These are phyloP conservation scores for Lodderomyces oxycetoniae DNA, from an alignment of 1,139 yeast species.

Conservation along the genomic window DNA sequence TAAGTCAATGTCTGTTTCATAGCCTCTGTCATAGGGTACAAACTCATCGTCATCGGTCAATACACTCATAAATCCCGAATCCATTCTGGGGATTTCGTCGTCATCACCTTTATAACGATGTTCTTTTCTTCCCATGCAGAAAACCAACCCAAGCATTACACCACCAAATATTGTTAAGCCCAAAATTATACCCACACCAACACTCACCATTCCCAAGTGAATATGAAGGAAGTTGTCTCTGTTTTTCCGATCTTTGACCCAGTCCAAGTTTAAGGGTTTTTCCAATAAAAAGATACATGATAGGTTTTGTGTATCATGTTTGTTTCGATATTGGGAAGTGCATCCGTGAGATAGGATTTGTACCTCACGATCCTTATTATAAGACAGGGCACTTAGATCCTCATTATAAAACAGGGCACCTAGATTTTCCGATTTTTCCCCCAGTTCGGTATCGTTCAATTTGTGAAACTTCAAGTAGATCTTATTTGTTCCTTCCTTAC, in stretches of 20 bases:
- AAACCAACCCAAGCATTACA: conserved; percentile 25
- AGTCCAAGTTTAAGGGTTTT: conserved; percentile 48
- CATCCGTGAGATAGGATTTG: conserved; percentile 66
- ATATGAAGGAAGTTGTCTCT: conserved; percentile 45
- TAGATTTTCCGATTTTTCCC: conserved; percentile 17
- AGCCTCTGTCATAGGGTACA: conserved; percentile 33
- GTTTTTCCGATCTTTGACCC: conserved; percentile 46
- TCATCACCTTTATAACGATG: conserved; percentile 6
- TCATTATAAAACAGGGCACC: conserved; percentile 32
- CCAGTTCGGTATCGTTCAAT: conserved; percentile 8
- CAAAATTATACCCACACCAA: conserved; percentile 59
- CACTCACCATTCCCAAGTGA: conserved; percentile 60
- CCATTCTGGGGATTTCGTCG: conserved; percentile 18
- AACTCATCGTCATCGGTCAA: conserved; percentile 27
- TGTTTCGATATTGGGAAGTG: conserved; percentile 32
- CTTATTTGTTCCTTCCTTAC: conserved; percentile 37
- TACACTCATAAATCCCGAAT: conserved; percentile 38
- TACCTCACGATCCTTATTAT: conserved; percentile 59
- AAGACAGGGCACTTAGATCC: conserved; percentile 40
- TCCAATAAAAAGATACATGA: conserved; percentile 72
- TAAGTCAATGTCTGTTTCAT: conserved; percentile 44
- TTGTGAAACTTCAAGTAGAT: conserved; percentile 24
- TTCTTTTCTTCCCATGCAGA: conserved; percentile 23
- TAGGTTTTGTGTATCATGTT: conserved; percentile 15
- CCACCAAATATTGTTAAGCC: conserved; percentile 47